Percentiles rank a stretch among this genome's conserved stretches.
phyloP scores from a whole-genome alignment of 106 monocot genomes.

The Dioscorea zingiberensis region DNA sequence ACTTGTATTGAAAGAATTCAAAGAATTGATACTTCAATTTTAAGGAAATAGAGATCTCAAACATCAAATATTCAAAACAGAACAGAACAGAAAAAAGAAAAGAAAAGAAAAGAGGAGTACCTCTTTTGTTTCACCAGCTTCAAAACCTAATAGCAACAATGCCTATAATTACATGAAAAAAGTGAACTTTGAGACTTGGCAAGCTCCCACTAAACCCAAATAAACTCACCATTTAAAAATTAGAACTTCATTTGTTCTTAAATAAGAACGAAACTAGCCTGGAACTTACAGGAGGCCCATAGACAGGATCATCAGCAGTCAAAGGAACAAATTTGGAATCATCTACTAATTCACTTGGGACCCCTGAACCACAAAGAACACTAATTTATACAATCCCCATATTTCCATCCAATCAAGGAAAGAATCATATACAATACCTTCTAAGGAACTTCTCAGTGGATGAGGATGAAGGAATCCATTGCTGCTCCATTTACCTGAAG shows the following conservation, averaged over 20 bases:
- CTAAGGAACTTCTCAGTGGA: too few relatives aligned
- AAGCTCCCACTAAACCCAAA: too few relatives aligned
- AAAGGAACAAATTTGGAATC: constrained; percentile 88
- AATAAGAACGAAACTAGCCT: too few relatives aligned
- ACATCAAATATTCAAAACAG: neutral
- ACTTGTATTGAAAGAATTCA: neutral
- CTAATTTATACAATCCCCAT: too few relatives aligned
- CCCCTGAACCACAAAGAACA: constrained; percentile 25
- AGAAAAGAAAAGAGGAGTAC: constrained; percentile 20
- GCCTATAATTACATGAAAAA: constrained; percentile 31
- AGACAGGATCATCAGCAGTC: constrained; percentile 75
- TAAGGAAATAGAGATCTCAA: neutral
- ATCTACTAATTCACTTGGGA: constrained; percentile 48
- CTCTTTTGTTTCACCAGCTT: constrained; percentile 58
- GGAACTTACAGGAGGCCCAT: constrained; percentile 81
- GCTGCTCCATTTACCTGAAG: too few relatives aligned
- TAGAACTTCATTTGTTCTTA: too few relatives aligned
- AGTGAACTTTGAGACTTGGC: neutral
- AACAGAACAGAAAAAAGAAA: neutral
- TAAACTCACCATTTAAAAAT: too few relatives aligned
- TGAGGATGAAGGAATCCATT: too few relatives aligned
- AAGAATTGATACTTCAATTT: too few relatives aligned
- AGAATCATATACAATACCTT: neutral
- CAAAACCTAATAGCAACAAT: constrained; percentile 76
- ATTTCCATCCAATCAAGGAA: too few relatives aligned